A percentile compares a stretch with the other conserved stretches of the same genome.
These are phyloP conservation scores for Helotiales sp. DNA, from an alignment of 2,329 filamentous ascomycete species.

Conservation along the genomic window DNA sequence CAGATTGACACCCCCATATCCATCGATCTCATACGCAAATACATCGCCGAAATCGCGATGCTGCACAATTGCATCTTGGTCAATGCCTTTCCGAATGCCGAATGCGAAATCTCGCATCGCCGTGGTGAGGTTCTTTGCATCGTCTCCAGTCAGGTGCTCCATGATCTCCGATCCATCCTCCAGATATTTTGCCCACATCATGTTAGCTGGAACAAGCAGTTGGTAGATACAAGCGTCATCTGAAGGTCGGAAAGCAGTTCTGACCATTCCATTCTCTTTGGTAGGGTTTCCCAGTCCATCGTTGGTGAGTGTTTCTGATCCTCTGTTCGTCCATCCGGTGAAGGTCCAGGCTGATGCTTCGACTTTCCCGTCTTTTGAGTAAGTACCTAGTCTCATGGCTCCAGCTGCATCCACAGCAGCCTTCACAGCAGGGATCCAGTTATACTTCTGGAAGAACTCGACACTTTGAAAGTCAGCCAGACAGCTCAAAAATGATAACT, in stretches of 20 bases:
- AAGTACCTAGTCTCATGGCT: conserved; percentile 76
- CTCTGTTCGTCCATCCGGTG: conserved; percentile 71
- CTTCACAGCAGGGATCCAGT: conserved; percentile 75
- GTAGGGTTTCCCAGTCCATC: conserved; percentile 81
- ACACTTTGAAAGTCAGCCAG: conserved; percentile 48
- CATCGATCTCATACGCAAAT: conserved; percentile 80
- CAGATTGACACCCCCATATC: conserved; percentile 59
- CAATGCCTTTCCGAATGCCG: conserved; percentile 70
- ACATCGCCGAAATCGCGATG: conserved; percentile 69
- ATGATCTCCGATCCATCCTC: conserved; percentile 57
- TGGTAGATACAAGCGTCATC: conserved; percentile 85
- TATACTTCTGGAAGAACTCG: conserved; percentile 72
- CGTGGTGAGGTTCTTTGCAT: conserved; percentile 52
- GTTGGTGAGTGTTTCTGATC: conserved; percentile 82
- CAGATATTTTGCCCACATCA: conserved; percentile 75
- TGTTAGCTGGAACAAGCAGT: conserved; percentile 87
- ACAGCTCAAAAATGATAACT: background rate
- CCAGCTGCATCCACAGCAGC: conserved; percentile 71
- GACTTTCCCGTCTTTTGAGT: conserved; percentile 63
- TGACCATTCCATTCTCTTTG: conserved; percentile 75
- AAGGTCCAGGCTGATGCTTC: conserved; percentile 73
- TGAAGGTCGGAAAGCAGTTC: conserved; percentile 87
- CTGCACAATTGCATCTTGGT: conserved; percentile 70
- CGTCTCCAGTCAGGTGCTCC: conserved; percentile 52
- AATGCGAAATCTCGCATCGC: conserved; percentile 63